Evolutionary conservation across 305 asterid genomes (phyloP).

Genomic region (Solanum hybrid): DNA sequence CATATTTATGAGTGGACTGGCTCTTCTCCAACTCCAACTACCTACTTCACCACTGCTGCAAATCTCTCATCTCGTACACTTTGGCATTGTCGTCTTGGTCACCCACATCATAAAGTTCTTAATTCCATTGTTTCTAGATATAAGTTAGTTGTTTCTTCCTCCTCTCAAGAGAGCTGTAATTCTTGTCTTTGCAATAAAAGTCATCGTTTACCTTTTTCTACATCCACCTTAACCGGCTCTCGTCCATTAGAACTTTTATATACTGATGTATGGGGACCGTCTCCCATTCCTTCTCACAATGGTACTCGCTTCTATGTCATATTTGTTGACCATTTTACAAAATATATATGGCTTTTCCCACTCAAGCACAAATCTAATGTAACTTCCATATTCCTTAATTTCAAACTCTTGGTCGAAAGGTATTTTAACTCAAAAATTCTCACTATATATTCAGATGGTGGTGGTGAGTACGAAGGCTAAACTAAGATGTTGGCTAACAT

Average conservation of each 20-base stretch:
- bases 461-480: neutral
- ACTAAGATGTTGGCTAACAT: neutral
- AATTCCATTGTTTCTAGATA: neutral
- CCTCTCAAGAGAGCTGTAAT: neutral
- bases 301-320: neutral
- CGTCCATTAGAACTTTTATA: neutral
- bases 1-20: neutral
- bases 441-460: neutral
- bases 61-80: neutral
- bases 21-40: neutral
- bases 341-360: neutral
- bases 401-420: neutral
- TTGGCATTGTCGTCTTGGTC: neutral
- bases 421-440: neutral
- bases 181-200: neutral
- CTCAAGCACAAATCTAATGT: neutral
- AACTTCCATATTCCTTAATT: neutral
- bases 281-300: neutral
- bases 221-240: neutral
- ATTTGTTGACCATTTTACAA: neutral
- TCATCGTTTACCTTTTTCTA: neutral
- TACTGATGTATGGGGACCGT: neutral
- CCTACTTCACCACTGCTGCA: neutral
- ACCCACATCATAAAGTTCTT: neutral
- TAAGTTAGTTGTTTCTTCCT: neutral